Percentiles rank a stretch among this genome's conserved stretches.
phyloP scores from a whole-genome alignment of 495 filamentous ascomycete genomes.

The Pyronema domesticum region DNA sequence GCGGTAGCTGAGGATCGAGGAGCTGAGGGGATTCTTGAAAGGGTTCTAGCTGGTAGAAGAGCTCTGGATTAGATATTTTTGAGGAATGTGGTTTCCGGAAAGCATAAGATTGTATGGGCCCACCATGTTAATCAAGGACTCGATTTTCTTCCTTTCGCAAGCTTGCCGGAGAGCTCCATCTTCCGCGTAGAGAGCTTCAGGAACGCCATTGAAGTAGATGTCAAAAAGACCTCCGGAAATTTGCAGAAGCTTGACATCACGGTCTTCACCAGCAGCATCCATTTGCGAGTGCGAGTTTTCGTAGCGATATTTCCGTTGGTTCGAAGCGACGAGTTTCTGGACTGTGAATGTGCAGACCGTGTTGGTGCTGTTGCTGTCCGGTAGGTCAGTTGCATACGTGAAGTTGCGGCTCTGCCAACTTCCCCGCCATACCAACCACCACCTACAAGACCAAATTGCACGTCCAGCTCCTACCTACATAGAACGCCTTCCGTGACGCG shows the following conservation, averaged over 20 bases:
- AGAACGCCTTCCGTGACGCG: neutral
- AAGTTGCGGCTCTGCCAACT: neutral
- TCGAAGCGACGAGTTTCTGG: no score
- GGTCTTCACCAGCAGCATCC: slow-evolving; percentile 30
- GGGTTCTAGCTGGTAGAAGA: slow-evolving; percentile 50
- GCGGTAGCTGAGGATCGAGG: slow-evolving; percentile 69
- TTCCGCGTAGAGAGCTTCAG: slow-evolving; percentile 8
- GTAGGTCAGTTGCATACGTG: no score
- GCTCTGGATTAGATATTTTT: slow-evolving; percentile 22
- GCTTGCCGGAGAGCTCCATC: slow-evolving; percentile 1
- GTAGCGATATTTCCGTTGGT: no score
- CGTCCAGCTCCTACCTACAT: neutral
- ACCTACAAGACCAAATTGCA: neutral
- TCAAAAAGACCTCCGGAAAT: slow-evolving; percentile 47
- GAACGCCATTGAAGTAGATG: slow-evolving; percentile 42
- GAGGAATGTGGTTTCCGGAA: slow-evolving; percentile 23
- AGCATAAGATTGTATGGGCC: slow-evolving; percentile 26
- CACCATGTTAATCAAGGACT: neutral
- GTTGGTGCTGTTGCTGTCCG: no score
- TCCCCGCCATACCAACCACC: neutral
- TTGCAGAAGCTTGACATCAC: slow-evolving; percentile 57
- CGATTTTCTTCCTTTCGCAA: slow-evolving; percentile 3
- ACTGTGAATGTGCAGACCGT: no score
- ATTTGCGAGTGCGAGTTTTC: neutral
- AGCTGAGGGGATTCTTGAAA: slow-evolving; percentile 95